These are phyloP conservation scores for Amanita jacksonii DNA, from an alignment of 768 basidiomycete genomes.

Conservation along the genomic window DNA sequence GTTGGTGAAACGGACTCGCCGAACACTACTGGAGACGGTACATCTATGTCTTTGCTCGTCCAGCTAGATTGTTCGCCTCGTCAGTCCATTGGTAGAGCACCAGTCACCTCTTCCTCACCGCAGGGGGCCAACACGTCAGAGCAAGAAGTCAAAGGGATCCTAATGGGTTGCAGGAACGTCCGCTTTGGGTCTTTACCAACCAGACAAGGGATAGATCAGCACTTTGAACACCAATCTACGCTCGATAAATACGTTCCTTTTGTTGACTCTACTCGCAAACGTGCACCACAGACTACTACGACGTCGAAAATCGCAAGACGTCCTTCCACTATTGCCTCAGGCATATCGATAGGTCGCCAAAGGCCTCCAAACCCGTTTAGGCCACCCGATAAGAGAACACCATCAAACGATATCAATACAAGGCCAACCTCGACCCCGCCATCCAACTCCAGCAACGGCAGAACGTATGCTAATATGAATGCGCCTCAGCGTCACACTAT, in stretches of 20 bases:
- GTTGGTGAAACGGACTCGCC: not conserved
- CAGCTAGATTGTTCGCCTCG: not conserved
- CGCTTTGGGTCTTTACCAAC: constrained; percentile 7
- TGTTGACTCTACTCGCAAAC: not conserved
- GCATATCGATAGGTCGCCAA: not conserved
- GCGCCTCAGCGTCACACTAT: constrained; percentile 2
- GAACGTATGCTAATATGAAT: not conserved
- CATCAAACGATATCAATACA: not conserved
- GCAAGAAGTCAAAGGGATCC: constrained; percentile 4
- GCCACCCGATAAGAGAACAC: not conserved
- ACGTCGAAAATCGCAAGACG: not conserved
- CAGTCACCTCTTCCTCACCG: not conserved
- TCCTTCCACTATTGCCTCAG: not conserved
- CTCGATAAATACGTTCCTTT: not conserved
- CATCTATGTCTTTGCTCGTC: not conserved
- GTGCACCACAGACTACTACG: not conserved
- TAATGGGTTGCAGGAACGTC: constrained; percentile 6
- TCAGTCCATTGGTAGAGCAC: not conserved
- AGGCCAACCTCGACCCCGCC: not conserved
- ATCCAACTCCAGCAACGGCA: too few species aligned
- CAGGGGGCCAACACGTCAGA: not conserved
- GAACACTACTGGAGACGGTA: not conserved
- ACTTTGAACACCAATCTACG: not conserved
- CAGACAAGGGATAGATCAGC: not conserved
- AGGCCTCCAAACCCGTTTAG: constrained; percentile 6